Percentiles rank a stretch among this genome's conserved stretches.
These are phyloP conservation scores for Microdochium nivale DNA, from an alignment of 2,329 filamentous ascomycete genomes.

Conservation along the genomic window DNA sequence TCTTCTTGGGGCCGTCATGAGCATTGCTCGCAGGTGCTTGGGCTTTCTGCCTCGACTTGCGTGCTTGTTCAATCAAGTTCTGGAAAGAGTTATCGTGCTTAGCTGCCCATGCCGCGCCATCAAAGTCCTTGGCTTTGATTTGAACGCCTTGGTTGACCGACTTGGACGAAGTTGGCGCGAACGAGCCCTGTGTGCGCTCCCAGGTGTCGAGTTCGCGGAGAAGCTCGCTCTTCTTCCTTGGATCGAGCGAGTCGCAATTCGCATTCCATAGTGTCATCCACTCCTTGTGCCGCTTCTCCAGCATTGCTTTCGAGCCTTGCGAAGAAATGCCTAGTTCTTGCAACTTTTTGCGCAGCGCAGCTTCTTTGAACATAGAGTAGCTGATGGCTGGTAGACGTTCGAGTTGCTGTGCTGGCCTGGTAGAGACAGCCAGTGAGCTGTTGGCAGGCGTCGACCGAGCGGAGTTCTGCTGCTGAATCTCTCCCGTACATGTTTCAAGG, in stretches of 20 bases:
- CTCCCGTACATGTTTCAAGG: conserved; percentile 50
- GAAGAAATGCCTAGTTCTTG: conserved; percentile 69
- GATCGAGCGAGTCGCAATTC: conserved; percentile 78
- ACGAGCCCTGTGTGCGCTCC: conserved; percentile 73
- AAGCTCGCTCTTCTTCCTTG: conserved; percentile 62
- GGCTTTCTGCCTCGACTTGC: conserved; percentile 39
- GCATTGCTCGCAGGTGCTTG: conserved; percentile 16
- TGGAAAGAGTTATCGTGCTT: conserved; percentile 70
- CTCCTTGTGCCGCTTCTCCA: conserved; percentile 78
- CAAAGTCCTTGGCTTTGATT: conserved; percentile 85
- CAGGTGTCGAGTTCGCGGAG: conserved; percentile 74
- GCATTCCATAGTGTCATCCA: conserved; percentile 97
- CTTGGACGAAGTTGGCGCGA: conserved; percentile 31
- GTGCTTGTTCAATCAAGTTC: conserved; percentile 69
- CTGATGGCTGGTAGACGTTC: conserved; percentile 73
- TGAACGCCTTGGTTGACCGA: conserved; percentile 30
- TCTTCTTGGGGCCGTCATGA: conserved; percentile 11
- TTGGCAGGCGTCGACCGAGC: conserved; percentile 5
- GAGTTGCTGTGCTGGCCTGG: conserved; percentile 15
- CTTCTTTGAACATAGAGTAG: conserved; percentile 81
- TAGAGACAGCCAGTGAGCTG: conserved; percentile 8
- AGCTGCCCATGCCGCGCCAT: conserved; percentile 65
- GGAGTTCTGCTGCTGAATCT: conserved; percentile 21
- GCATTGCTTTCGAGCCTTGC: conserved; percentile 55
- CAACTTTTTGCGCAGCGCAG: conserved; percentile 70